Evolutionary conservation across 1,139 yeast species (phyloP), one percentile per base, ranked within the genome.

Genomic region (Pichia sp.): DNA sequence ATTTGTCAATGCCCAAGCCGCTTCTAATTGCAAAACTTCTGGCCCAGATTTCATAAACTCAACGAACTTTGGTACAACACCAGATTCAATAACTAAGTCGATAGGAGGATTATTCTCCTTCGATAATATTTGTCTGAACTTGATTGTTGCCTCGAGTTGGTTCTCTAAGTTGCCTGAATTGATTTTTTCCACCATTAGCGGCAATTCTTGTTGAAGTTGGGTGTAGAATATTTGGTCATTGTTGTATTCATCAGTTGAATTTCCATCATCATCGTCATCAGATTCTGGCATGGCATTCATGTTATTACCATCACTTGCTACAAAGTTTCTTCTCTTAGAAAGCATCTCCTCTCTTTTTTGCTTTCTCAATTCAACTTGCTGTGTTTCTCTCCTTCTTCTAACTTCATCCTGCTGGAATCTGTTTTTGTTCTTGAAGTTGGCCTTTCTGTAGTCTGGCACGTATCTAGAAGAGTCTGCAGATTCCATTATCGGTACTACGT

Each of bases 1-100:
- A 71, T 93, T 93, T 55, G 99, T 95, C 66, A 93, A 80, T 20
- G 99, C 98, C 99, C 99, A 95, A 9, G 99, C 97, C 14, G 98
- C 97, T 75, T 93, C 99, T 68, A 93, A 83, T 73, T 93, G 99
- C 64, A 95, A 79, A 80, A 87, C 83, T 67, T 89, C 92, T 4
- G 91, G 88, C 52, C 82, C 80, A 54, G 85, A 84, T 59, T 77
- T 75, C 89, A 93, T 87, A 66, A 92, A 91, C 65, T 83, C 85
- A 54, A 95, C 97, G 71, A 93, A 82, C 54, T 85, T 83, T 55
- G 97, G 95, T 52, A 93, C 95, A 41, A 92, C 97, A 47, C 98
- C 98, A 56, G 92, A 80, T 68, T 89, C 86, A 63, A 95, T 92
- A 52, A 95, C 98, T 61, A 88, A 78, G 71, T 91, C 95, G 66